Base-by-base conservation (phyloP, 2,329 filamentous ascomycete genomes). In the Zasmidium angulare region DNA sequence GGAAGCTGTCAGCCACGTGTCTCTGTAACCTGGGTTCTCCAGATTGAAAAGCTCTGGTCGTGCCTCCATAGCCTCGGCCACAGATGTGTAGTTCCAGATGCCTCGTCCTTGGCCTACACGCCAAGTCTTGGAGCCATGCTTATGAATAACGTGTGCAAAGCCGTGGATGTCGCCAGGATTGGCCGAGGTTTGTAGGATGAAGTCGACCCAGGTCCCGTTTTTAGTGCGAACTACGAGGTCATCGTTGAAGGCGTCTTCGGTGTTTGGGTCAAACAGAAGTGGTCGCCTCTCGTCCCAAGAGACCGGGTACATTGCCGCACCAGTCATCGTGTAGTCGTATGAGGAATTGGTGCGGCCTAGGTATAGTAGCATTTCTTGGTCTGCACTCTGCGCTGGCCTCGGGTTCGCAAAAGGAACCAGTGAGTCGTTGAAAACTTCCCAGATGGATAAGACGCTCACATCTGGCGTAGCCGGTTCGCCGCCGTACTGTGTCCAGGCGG, bases 71-170 rank as follows among this genome's bases (percentile, higher is more conserved):
- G 47, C 47, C 17, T 50, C 22, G 6, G 10, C 47, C 7, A 50
- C 47, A 22, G 19, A 14, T 1, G 68, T 70, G 77, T 81, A 88
- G 14, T 74, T 78, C 67, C 83, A 88, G 1, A 52, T 24, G 1
- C 72, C 72, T 14, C 63, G 52, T 1, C 84, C 85, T 0, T 72
- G 58, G 1, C 85, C 86, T 29, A 88, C 78, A 19, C 81, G 72
- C 65, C 79, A 87, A 73, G 82, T 84, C 68, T 84, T 86, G 66
- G 81, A 84, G 49, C 81, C 81, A 72, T 88, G 86, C 74, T 87
- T 87, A 77, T 88, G 86, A 53, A 88, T 83, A 0, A 84, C 82
- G 59, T 88, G 86, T 6, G 26, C 6, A 6, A 11, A 11, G 26
- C 6, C 26, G 11, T 6, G 6, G 11, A 11, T 4, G 26, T 29